A percentile compares a stretch with the other conserved stretches of the same genome.
These are phyloP conservation scores for Tolypocladium album DNA, from an alignment of 2,329 filamentous ascomycete genomes.

Conservation along the genomic window DNA sequence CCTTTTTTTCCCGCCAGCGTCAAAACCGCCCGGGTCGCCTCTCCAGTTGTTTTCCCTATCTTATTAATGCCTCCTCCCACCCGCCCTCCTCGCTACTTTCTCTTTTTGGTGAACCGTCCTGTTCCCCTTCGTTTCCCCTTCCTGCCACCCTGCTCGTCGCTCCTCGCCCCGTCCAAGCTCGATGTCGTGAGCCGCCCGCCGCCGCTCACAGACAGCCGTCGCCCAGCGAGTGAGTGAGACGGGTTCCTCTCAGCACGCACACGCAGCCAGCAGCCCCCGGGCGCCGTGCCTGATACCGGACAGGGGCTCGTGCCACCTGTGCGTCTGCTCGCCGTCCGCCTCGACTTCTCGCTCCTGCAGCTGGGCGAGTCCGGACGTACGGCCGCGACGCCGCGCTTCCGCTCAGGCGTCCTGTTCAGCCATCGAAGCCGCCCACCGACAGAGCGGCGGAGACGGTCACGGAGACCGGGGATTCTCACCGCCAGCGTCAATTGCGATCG, in stretches of 20 bases:
- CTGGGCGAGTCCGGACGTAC: background rate
- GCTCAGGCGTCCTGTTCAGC: background rate
- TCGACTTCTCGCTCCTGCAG: background rate
- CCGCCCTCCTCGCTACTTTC: background rate
- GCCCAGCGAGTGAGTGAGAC: background rate
- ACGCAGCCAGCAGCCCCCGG: background rate
- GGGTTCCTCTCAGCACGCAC: background rate
- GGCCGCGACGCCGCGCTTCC: background rate
- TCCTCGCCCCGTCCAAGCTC: background rate
- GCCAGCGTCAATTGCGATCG: background rate
- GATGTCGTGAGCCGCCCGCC: background rate
- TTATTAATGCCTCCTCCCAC: slow-evolving; percentile 4
- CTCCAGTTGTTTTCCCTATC: background rate
- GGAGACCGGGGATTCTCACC: background rate
- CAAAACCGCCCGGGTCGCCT: background rate
- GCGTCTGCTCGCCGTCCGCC: background rate
- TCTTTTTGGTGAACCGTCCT: background rate
- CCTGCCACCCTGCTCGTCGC: background rate
- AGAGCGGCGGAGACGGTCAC: background rate
- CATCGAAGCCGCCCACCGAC: background rate
- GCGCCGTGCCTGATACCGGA: background rate
- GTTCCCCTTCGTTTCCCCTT: background rate
- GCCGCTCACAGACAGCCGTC: background rate
- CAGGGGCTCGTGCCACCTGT: background rate
- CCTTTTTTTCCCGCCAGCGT: background rate